Base-by-base conservation (phyloP, 2,329 filamentous ascomycete species). In the Arthrinium puccinioides region DNA sequence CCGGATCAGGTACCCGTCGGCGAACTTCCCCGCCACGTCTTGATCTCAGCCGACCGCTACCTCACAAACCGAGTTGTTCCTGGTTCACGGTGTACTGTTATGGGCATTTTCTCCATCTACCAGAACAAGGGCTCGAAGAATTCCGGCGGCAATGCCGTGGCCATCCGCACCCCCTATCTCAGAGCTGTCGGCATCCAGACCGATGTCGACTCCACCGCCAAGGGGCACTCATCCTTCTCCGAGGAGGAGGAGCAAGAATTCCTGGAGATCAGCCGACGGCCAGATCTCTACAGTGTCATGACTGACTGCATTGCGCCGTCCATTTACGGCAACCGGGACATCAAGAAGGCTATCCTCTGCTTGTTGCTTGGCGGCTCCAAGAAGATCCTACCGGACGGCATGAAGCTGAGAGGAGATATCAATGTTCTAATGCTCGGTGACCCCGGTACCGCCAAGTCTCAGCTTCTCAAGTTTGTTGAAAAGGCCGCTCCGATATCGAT, bases 171-270 rank as follows among this genome's bases (percentile, higher is more conserved):
- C 32, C 92, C 92, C 1, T 98, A 98, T 55, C 72, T 98, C 10
- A 79, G 92, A 45, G 88, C 92, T 1, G 87, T 96, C 3, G 92
- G 92, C 5, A 90, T 98, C 41, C 85, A 88, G 47, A 88, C 84
- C 9, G 90, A 96, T 53, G 70, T 92, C 11, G 90, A 96, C 52
- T 84, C 94, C 54, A 89, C 87, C 4, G 80, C 85, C 36, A 94
- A 94, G 57, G 89, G 89, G 15, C 82, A 79, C 47, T 79, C 84
- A 0, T 74, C 84, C 13, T 97, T 96, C 61, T 84, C 84, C 0
- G 92, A 96, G 58, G 88, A 96, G 53, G 92, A 98, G 53, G 92
- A 98, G 62, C 90, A 97, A 59, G 90, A 98, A 50, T 98, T 97
- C 44, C 61, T 82, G 35, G 89, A 97, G 55, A 76, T 98, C 67